Evolutionary conservation across 345 rosid genomes (phyloP).

Genomic region (Aurinia saxatilis): DNA sequence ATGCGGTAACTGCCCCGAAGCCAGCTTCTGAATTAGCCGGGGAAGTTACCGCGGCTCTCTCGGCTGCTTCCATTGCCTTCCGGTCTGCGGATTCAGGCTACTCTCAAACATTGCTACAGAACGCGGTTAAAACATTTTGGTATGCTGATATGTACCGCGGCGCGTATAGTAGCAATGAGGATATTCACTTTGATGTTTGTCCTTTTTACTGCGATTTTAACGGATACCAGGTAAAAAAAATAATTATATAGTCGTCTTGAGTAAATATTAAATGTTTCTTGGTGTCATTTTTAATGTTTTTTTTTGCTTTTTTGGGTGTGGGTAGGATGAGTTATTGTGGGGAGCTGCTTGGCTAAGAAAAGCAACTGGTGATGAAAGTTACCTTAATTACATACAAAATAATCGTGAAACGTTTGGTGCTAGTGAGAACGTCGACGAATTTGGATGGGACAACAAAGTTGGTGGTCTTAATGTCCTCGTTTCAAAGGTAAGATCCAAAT

Average conservation of each 20-base stretch:
- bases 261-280: neutral
- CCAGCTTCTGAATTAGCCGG: conserved; percentile 91
- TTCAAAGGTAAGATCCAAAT: conserved; percentile 51
- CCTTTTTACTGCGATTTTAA: conserved; percentile 94
- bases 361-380: conserved; percentile 58
- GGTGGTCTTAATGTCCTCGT: conserved; percentile 91
- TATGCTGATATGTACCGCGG: conserved; percentile 79
- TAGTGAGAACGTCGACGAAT: conserved; percentile 83
- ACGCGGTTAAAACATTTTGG: conserved; percentile 50
- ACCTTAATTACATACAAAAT: conserved; percentile 59
- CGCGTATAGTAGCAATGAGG: conserved; percentile 79
- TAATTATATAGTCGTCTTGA: too few relatives aligned
- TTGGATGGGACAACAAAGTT: conserved; percentile 97
- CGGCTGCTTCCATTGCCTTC: conserved; percentile 84
- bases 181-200: conserved; percentile 65
- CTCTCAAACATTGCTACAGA: conserved; percentile 60
- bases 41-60: conserved; percentile 81
- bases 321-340: conserved; percentile 95
- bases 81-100: conserved; percentile 73
- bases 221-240: conserved; percentile 51
- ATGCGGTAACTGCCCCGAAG: conserved; percentile 72
- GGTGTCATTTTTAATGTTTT: neutral
- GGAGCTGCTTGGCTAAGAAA: conserved; percentile 94
- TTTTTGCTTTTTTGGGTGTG: neutral
- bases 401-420: conserved; percentile 89